phyloP scores from a whole-genome alignment of 208 protist species.

The Trypanosomatidae sp. region DNA sequence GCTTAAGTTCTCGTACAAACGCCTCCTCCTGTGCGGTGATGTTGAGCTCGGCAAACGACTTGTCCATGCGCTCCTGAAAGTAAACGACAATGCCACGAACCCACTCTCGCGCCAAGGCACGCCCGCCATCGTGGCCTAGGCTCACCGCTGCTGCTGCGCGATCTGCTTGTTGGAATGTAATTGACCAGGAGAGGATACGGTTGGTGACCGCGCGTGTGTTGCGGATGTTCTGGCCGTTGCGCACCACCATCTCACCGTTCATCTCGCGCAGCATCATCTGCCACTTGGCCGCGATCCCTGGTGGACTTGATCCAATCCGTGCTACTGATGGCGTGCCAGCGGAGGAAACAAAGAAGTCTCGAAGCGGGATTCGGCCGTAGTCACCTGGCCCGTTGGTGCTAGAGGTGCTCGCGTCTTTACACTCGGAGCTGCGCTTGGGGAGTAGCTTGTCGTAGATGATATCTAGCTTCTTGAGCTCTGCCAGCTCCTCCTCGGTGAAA shows the following conservation, averaged over 20 bases:
- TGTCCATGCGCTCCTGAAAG: conserved; percentile 21
- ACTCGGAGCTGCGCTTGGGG: conserved; percentile 1
- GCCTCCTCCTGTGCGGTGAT: conserved; percentile 5
- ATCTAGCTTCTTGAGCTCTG: conserved; percentile 19
- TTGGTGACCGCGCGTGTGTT: conserved; percentile 21
- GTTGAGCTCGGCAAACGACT: conserved; percentile 14
- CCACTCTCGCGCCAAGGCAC: conserved; percentile 19
- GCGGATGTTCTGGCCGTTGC: conserved; percentile 29
- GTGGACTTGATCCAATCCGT: background rate
- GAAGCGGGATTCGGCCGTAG: background rate
- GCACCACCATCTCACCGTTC: conserved; percentile 34
- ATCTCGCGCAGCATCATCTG: conserved; percentile 25
- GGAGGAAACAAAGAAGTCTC: conserved; percentile 8
- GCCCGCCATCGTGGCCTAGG: conserved; percentile 4
- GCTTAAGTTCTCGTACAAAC: background rate
- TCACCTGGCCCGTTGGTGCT: background rate
- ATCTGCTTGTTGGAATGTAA: conserved; percentile 2
- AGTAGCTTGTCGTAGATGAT: conserved; percentile 17
- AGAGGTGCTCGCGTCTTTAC: background rate
- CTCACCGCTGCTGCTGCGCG: background rate
- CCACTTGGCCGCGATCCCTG: conserved; percentile 6
- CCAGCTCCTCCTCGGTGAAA: conserved; percentile 23
- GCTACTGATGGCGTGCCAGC: conserved; percentile 2
- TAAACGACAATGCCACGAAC: conserved; percentile 23
- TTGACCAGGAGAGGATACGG: conserved; percentile 25